A percentile compares a stretch with the other conserved stretches of the same genome.
These are phyloP conservation scores for Paecilomyces fulvus DNA, from an alignment of 2,329 filamentous ascomycete species.

Conservation along the genomic window DNA sequence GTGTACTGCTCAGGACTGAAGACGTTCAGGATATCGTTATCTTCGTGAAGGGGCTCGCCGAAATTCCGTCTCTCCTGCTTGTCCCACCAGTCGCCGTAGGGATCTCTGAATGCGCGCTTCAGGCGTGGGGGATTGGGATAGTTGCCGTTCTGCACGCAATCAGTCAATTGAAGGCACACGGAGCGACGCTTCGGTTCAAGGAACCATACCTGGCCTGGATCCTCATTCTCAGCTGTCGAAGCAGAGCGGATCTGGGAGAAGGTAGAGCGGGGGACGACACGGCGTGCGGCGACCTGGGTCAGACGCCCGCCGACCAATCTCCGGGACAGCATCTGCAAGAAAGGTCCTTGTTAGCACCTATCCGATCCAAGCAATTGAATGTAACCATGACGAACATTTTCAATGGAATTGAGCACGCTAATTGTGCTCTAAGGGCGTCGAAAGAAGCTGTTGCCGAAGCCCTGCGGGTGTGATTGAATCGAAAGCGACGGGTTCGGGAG, in stretches of 20 bases:
- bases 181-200: not conserved
- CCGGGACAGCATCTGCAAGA: slow-evolving; percentile 36
- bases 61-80: slow-evolving; percentile 95
- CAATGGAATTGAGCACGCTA: not conserved
- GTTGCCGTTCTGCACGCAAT: slow-evolving; percentile 34
- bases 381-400: not conserved
- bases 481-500: not conserved
- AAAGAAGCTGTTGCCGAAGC: not conserved
- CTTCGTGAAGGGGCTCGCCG: slow-evolving; percentile 92
- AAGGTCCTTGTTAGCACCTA: not conserved
- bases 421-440: not conserved
- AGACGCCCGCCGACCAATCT: slow-evolving; percentile 36
- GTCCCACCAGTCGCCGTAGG: slow-evolving; percentile 92
- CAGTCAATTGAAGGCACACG: slow-evolving; percentile 8
- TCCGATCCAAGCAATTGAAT: not conserved
- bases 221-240: slow-evolving; percentile 30
- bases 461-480: not conserved
- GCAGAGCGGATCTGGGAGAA: slow-evolving; percentile 35
- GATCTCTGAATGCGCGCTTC: slow-evolving; percentile 89
- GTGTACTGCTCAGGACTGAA: slow-evolving; percentile 87
- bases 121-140: slow-evolving; percentile 48
- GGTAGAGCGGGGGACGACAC: slow-evolving; percentile 30
- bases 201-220: slow-evolving; percentile 34
- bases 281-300: slow-evolving; percentile 30
- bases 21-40: slow-evolving; percentile 85